phyloP scores from a whole-genome alignment of 1,284 basidiomycete genomes.

The Leccinum proximum region DNA sequence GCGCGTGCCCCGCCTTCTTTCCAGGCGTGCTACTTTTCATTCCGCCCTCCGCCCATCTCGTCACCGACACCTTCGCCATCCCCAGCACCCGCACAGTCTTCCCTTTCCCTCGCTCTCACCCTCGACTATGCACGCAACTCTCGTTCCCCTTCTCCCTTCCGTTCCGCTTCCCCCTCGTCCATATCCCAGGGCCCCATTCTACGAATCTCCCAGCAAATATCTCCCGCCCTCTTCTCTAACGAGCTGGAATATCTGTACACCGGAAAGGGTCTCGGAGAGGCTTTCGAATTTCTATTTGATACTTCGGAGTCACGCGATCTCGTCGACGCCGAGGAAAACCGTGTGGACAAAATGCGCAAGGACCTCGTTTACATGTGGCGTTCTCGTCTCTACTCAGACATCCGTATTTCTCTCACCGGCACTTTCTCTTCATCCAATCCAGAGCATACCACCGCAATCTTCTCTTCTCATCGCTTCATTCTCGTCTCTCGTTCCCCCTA shows the following conservation, averaged over 20 bases:
- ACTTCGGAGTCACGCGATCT: conserved; percentile 47
- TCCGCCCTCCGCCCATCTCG: conserved; percentile 52
- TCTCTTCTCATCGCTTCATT: conserved; percentile 92
- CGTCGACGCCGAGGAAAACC: conserved; percentile 54
- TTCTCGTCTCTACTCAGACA: conserved; percentile 88
- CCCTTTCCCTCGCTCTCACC: conserved; percentile 53
- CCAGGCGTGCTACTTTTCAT: conserved; percentile 81
- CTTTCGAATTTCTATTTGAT: conserved; percentile 89
- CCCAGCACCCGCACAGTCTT: conserved; percentile 53
- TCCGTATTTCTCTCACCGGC: conserved; percentile 74
- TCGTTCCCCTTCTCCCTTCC: conserved; percentile 55
- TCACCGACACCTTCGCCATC: conserved; percentile 57
- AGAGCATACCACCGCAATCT: conserved; percentile 73
- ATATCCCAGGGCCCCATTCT: conserved; percentile 37
- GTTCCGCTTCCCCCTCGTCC: conserved; percentile 43
- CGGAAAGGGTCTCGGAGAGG: conserved; percentile 82
- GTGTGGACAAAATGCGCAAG: conserved; percentile 87
- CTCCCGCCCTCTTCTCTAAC: conserved; percentile 75
- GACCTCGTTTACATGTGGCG: conserved; percentile 97
- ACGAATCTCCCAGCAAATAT: conserved; percentile 64
- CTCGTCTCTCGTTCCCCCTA: conserved; percentile 89
- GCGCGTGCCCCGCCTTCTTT: conserved; percentile 89
- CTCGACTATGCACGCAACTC: conserved; percentile 45
- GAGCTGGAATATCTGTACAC: conserved; percentile 92
- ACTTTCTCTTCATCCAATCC: conserved; percentile 58